Evolutionary conservation across 1,284 basidiomycete genomes (phyloP).

Genomic region (Coniferiporia sulphurascens): DNA sequence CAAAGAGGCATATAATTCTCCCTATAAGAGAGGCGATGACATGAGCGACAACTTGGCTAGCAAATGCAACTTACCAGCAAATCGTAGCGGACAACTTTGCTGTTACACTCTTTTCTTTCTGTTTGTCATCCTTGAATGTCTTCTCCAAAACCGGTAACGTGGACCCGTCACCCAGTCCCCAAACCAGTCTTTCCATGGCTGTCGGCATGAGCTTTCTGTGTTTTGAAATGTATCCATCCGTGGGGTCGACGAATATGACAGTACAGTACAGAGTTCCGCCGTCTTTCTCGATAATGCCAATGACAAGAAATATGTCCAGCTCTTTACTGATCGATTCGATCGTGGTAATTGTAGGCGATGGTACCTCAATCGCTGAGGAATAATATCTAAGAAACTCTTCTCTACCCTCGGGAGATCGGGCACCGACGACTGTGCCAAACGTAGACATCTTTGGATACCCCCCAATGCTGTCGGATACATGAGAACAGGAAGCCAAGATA

Average conservation of each 20-base stretch:
- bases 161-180: constrained; percentile 57
- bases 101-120: constrained; percentile 19
- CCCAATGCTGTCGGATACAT: constrained; percentile 42
- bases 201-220: constrained; percentile 76
- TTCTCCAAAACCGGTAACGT: constrained; percentile 43
- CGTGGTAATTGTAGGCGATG: constrained; percentile 42
- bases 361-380: constrained; percentile 51
- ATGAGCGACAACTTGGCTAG: background rate
- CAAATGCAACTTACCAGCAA: constrained; percentile 48
- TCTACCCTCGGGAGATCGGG: constrained; percentile 47
- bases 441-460: constrained; percentile 63
- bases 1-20: constrained; percentile 76
- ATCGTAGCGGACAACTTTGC: constrained; percentile 58
- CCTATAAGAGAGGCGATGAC: constrained; percentile 33
- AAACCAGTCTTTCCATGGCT: constrained; percentile 62
- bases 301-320: constrained; percentile 54
- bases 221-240: constrained; percentile 52
- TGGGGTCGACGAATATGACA: constrained; percentile 57
- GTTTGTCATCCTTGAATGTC: constrained; percentile 26
- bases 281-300: constrained; percentile 66
- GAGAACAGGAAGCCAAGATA: background rate
- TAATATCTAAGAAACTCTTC: constrained; percentile 59
- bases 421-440: constrained; percentile 56
- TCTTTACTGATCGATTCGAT: constrained; percentile 51
- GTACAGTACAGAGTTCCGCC: constrained; percentile 70